Conservation (phyloP, 768 basidiomycete species). For the Xerocomellus chrysenteron region DNA sequence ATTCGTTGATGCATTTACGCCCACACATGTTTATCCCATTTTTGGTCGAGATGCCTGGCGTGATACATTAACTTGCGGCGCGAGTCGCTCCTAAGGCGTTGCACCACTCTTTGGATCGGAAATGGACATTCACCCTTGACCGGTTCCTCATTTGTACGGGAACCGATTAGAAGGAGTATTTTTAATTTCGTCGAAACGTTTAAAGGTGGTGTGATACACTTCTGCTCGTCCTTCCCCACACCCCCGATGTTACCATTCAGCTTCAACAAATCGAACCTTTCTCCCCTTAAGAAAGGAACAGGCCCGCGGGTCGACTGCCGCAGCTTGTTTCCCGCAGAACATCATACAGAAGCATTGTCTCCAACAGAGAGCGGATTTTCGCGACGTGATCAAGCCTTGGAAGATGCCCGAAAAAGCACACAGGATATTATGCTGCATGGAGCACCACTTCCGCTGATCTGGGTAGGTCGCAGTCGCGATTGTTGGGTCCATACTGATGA, state of each 20-base stretch:
- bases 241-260: constrained; percentile 15
- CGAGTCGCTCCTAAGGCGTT: neutral
- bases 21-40: constrained; percentile 1
- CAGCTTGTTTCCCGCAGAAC: constrained; percentile 12
- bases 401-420: constrained; percentile 8
- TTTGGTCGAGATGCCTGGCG: neutral
- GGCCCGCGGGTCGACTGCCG: constrained; percentile 22
- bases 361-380: neutral
- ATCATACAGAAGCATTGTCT: neutral
- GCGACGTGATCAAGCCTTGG: constrained; percentile 3
- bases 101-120: neutral
- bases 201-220: neutral
- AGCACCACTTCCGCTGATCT: constrained; percentile 26
- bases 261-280: constrained; percentile 10
- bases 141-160: too few species aligned
- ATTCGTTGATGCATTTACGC: constrained; percentile 6
- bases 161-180: neutral
- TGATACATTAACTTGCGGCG: too few species aligned
- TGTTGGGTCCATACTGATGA: neutral
- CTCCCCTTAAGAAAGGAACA: constrained; percentile 18
- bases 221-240: constrained; percentile 3
- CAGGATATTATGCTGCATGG: constrained; percentile 16
- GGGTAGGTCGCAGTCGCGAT: constrained; percentile 16
- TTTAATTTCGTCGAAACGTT: neutral
- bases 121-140: too few species aligned